Evolutionary conservation across 2,329 filamentous ascomycete genomes (phyloP), one percentile per base, ranked within the genome.

Genomic region (Drechslerella stenobrocha): DNA sequence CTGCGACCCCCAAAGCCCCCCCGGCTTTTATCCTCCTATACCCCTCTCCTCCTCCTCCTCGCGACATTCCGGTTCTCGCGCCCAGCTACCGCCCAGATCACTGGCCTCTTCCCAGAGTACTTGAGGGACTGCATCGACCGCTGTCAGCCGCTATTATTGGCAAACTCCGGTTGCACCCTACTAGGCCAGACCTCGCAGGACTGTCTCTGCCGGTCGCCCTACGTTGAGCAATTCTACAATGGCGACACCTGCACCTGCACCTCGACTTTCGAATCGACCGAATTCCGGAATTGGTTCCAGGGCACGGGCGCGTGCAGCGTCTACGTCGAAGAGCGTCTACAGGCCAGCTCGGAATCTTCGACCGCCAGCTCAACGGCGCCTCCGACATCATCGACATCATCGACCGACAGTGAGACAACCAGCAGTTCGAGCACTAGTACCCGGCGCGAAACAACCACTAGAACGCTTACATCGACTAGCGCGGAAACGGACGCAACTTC

Each of bases 241-340:
- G 63, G 63, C 28, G 30, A 50, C 34, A 67, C 63, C 3, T 67
- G 63, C 23, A 60, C 63, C n/a, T 67, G 63, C 30, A 67, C 63
- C 4, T 56, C 55, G 32, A 45, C 55, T 15, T 67, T 51, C 47
- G 63, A 67, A 23, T n/a, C 63, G 2, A 50, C 53, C 15, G 63
- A 67, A 28, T 67, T 67, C 50, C 51, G 55, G 34, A 67, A 67
- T 58, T 67, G 63, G 63, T 67, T 67, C 42, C 48, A 67, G 22
- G 63, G 63, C 1, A 67, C 55, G 18, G 30, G 20, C 4, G 63
- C 40, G 7, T 67, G 63, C 34, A 56, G 44, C 26, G 18, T 20
- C 5, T 67, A 60, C 34, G 63, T 67, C 13, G 63, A 67, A 45
- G 63, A 48, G 9, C 52, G 63, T 28, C 55, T 67, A 60, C 48